phyloP scores from a whole-genome alignment of 805 yeast genomes.

The Ogataea chonburiensis region DNA sequence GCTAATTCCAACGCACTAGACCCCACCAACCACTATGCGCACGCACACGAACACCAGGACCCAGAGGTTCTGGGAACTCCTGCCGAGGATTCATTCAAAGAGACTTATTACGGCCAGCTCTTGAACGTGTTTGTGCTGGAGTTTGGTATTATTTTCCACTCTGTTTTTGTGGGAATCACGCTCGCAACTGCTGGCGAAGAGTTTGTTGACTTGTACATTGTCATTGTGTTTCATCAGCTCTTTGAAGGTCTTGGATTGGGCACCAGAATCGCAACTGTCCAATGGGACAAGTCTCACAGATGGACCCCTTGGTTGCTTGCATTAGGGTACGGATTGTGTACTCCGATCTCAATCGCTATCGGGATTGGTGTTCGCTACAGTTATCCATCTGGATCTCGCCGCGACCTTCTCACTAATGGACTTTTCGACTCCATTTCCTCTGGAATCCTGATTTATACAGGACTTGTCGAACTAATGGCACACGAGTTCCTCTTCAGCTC shows the following conservation, averaged over 20 bases:
- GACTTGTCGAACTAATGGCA: slow-evolving; percentile 77
- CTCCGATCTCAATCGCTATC: slow-evolving; percentile 75
- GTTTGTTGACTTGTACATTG: slow-evolving; percentile 68
- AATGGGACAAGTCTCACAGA: slow-evolving; percentile 43
- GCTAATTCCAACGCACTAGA: slow-evolving; percentile 4
- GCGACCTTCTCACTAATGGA: slow-evolving; percentile 65
- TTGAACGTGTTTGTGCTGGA: slow-evolving; percentile 61
- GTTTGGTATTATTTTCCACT: slow-evolving; percentile 80
- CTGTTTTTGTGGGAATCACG: slow-evolving; percentile 76
- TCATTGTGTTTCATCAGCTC: slow-evolving; percentile 70
- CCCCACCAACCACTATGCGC: slow-evolving; percentile 37
- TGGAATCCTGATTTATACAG: slow-evolving; percentile 76
- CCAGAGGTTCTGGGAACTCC: slow-evolving; percentile 42
- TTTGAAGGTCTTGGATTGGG: slow-evolving; percentile 89
- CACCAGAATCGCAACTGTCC: slow-evolving; percentile 61
- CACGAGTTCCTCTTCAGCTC: slow-evolving; percentile 65
- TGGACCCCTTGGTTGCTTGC: slow-evolving; percentile 60
- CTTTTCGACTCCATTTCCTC: slow-evolving; percentile 73
- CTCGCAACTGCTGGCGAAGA: slow-evolving; percentile 78
- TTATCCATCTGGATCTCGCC: slow-evolving; percentile 58
- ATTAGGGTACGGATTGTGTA: slow-evolving; percentile 50
- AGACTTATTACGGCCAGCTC: slow-evolving; percentile 52
- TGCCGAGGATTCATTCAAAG: slow-evolving; percentile 29
- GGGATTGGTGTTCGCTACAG: slow-evolving; percentile 73
- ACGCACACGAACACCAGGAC: slow-evolving; percentile 43